phyloP scores from a whole-genome alignment of 495 filamentous ascomycete genomes.

The Cercophora sp. region DNA sequence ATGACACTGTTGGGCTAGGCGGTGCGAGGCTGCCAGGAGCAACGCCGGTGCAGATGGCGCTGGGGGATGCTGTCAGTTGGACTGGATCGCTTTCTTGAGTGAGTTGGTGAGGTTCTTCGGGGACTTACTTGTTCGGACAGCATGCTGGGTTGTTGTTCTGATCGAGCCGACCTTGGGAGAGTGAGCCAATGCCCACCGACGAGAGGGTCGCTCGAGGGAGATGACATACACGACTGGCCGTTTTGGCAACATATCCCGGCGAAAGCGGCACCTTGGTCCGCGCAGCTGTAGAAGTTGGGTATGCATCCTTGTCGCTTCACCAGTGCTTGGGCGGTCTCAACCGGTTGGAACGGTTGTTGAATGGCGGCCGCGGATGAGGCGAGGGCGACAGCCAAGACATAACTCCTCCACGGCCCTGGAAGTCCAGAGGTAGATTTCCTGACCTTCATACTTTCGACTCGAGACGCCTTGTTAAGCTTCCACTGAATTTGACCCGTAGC shows the following conservation, averaged over 20 bases:
- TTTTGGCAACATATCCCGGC: constrained; percentile 41
- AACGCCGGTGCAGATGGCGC: constrained; percentile 44
- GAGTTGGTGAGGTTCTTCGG: no score
- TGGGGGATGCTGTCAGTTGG: constrained; percentile 11
- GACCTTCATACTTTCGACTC: background rate
- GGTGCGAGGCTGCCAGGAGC: constrained; percentile 45
- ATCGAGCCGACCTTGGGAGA: constrained; percentile 26
- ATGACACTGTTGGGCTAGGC: constrained; percentile 33
- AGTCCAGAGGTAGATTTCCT: background rate
- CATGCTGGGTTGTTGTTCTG: constrained; percentile 40
- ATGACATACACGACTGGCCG: constrained; percentile 34
- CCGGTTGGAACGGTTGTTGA: constrained; percentile 28
- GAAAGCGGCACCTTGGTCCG: constrained; percentile 35
- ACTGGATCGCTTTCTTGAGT: background rate
- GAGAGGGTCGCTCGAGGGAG: no score
- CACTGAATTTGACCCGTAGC: no score
- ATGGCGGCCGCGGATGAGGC: constrained; percentile 18
- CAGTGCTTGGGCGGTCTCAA: constrained; percentile 22
- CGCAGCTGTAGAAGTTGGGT: constrained; percentile 42
- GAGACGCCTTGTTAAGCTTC: no score
- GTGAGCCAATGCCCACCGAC: no score
- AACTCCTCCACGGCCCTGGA: background rate
- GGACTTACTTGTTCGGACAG: constrained; percentile 42
- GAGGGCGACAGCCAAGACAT: constrained; percentile 11
- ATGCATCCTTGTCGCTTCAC: constrained; percentile 29